phyloP scores from a whole-genome alignment of 768 basidiomycete species.

The Leccinum olivaceopallidum region DNA sequence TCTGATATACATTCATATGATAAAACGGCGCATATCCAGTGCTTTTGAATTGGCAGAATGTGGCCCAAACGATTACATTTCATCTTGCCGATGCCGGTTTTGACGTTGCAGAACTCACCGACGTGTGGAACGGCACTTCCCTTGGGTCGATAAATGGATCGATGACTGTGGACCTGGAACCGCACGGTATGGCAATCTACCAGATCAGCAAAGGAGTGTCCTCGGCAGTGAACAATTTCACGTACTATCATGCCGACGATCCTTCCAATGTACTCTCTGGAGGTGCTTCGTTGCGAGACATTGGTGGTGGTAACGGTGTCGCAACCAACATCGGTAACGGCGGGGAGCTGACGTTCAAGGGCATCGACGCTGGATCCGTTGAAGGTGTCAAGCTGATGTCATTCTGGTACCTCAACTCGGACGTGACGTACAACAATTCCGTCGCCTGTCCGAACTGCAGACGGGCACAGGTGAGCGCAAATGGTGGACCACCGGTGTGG shows the following conservation, averaged over 20 bases:
- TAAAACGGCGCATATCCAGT: background rate
- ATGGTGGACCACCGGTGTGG: conserved; percentile 1
- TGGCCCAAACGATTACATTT: background rate
- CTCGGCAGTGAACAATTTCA: background rate
- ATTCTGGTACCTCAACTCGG: conserved; percentile 11
- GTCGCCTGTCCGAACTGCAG: conserved; percentile 11
- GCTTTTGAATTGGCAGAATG: conserved; percentile 8
- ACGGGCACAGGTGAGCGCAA: conserved; percentile 8
- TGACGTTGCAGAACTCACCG: conserved; percentile 1
- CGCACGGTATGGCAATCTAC: conserved; percentile 9
- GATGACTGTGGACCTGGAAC: background rate
- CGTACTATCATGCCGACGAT: background rate
- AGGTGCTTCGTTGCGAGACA: background rate
- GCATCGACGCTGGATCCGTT: conserved; percentile 5
- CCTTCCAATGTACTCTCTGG: conserved; percentile 5
- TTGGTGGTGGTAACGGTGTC: background rate
- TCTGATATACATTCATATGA: background rate
- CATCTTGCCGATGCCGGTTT: conserved; percentile 5
- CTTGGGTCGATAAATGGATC: background rate
- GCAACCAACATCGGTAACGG: background rate
- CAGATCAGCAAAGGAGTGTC: background rate
- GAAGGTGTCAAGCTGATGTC: conserved; percentile 4
- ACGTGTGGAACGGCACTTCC: conserved; percentile 9
- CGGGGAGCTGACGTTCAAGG: conserved; percentile 10
- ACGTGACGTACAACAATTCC: conserved; percentile 7